Evolutionary conservation across 1,139 yeast genomes (phyloP), one percentile per base, ranked within the genome.

Genomic region (Barnettozyma hawaiiensis): DNA sequence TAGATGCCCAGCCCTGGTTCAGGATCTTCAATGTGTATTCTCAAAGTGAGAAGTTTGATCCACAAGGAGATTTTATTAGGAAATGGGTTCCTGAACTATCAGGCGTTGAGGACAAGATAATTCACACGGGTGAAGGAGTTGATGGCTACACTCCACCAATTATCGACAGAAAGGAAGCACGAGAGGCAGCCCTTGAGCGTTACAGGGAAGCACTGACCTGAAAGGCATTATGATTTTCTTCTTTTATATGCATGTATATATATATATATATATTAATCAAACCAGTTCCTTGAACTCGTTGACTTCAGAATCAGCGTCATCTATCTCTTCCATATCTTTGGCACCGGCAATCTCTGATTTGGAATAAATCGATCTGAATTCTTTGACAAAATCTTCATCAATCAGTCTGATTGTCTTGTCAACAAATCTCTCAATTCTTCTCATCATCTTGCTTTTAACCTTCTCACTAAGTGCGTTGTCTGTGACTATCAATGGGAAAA

Each of bases 1-100:
- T 71, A 14, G 76, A 73, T 50, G 73, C 76, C 2, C 81, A 75
- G 52, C 81, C 81, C 2, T 75, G 72, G 62, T 75, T 75, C 54
- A 62, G 81, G 27, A 69, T 75, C 16, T 72, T 76, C 57, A 76
- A 76, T 51, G 78, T 80, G 18, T 67, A 67, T 49, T 54, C 71
- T 1, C 82, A 76, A 49, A 67, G 75, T 26, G 69, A 67, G 47
- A 70, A 67, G 48, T 75, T 69, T 47, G 81, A 75, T 47, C 64
- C 65, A 1, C 57, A 67, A 4, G 79, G 78, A 5, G 57, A 56
- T 1, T 76, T 65, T 50, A 73, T 76, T 34, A 62, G 67, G 21
- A 34, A 61, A 41, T 75, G 80, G 80, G 67, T 75, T 2, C 76
- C 75, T 1, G 80, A 76, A 41, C 57, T 76, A 44, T 54, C 50